Conservation (phyloP, 768 basidiomycete species). For the Boletus huronensis region DNA sequence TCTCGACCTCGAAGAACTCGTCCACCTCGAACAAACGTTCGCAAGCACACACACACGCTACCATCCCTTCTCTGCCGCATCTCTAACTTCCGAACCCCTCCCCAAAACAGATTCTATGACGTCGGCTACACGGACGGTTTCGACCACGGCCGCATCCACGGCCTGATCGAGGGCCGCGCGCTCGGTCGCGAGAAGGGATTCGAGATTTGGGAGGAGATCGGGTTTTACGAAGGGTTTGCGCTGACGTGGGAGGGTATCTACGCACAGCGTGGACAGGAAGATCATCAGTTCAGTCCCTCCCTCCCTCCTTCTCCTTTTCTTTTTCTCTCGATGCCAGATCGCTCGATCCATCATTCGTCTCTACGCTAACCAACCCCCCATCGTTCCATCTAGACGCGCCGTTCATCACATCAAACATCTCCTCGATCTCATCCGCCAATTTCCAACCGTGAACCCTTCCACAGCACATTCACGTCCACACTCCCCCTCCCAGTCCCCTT, state of each 20-base stretch:
- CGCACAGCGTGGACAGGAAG: conserved; percentile 26
- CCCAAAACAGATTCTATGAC: conserved; percentile 65
- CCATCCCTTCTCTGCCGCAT: too few relatives aligned
- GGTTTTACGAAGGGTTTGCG: conserved; percentile 88
- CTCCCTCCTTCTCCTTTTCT: not conserved
- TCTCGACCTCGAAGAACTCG: conserved; percentile 59
- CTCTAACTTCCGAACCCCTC: too few relatives aligned
- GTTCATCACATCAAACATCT: conserved; percentile 64
- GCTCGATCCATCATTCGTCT: not conserved
- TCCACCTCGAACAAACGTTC: conserved; percentile 62
- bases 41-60: conserved; percentile 12
- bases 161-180: conserved; percentile 85
- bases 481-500: not conserved
- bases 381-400: conserved; percentile 43
- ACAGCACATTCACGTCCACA: conserved; percentile 19
- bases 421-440: conserved; percentile 65
- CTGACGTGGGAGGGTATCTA: conserved; percentile 60
- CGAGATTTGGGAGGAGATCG: conserved; percentile 97
- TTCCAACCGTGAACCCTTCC: conserved; percentile 77
- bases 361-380: not conserved
- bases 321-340: not conserved
- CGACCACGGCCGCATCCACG: conserved; percentile 85
- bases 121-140: conserved; percentile 74
- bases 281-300: conserved; percentile 15
- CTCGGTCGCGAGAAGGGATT: conserved; percentile 88